Conservation (phyloP, 495 filamentous ascomycete genomes). For the Paragyromitra xinjiangensis region DNA sequence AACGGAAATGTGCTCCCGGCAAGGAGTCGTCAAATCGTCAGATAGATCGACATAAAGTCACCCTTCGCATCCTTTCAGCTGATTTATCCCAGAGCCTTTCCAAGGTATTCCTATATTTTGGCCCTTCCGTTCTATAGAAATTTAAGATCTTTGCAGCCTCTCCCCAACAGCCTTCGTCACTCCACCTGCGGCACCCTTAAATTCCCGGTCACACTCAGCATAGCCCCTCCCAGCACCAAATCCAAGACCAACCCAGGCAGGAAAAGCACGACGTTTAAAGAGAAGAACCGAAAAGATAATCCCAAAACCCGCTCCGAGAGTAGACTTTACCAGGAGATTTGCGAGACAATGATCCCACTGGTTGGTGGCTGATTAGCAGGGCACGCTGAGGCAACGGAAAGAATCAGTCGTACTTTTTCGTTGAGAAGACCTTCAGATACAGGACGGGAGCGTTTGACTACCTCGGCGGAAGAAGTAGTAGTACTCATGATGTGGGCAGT, state of each 20-base stretch:
- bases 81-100: neutral
- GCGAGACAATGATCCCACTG: constrained; percentile 99
- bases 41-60: constrained; percentile 17
- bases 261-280: constrained; percentile 97
- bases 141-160: constrained; percentile 50
- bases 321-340: constrained; percentile 92
- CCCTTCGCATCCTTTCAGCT: neutral
- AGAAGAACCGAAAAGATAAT: constrained; percentile 97
- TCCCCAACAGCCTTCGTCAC: constrained; percentile 60
- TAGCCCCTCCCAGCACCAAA: constrained; percentile 96
- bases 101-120: constrained; percentile 33
- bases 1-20: neutral
- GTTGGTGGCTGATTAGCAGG: constrained; percentile 25
- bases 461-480: constrained; percentile 32
- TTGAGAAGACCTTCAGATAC: constrained; percentile 50
- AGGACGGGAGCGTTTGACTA: constrained; percentile 40
- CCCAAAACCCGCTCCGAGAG: constrained; percentile 92
- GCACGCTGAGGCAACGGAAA: neutral
- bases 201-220: constrained; percentile 83
- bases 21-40: constrained; percentile 3
- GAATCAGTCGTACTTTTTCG: constrained; percentile 40
- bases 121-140: neutral
- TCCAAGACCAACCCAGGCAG: constrained; percentile 87
- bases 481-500: constrained; percentile 33
- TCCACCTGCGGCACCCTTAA: constrained; percentile 66